phyloP scores from a whole-genome alignment of 73 alveolate genomes.

The Paramecium caudatum region DNA sequence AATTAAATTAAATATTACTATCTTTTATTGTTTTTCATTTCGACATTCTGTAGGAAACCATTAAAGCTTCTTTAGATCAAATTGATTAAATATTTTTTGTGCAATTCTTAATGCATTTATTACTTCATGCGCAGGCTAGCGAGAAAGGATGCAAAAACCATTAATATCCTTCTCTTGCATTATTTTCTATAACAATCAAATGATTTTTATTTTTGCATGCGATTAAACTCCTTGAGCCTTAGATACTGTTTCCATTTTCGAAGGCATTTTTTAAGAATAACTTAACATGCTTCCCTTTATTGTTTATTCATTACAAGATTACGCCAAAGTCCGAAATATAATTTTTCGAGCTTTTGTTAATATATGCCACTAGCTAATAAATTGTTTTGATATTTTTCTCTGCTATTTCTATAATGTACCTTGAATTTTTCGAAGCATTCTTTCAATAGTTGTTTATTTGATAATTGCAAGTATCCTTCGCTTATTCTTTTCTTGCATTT shows the following conservation, averaged over 20 bases:
- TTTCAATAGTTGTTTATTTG: background rate
- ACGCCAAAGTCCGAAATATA: background rate
- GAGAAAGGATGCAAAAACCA: background rate
- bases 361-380: constrained; percentile 27
- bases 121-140: background rate
- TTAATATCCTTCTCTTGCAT: background rate
- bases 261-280: background rate
- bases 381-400: background rate
- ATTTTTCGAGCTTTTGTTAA: background rate
- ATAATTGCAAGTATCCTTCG: background rate
- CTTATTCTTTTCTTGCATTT: background rate
- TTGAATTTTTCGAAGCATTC: background rate
- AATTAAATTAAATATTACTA: constrained; percentile 1
- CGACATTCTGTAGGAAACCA: background rate
- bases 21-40: background rate
- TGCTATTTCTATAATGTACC: background rate
- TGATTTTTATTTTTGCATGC: background rate
- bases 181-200: background rate
- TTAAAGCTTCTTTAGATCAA: background rate
- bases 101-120: background rate
- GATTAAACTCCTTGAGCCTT: background rate
- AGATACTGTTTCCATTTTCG: constrained; percentile 30
- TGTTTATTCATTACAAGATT: background rate
- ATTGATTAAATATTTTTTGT: background rate
- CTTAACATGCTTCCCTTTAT: background rate